Percentiles rank a stretch among this genome's conserved stretches.
Conservation (phyloP, 768 basidiomycete genomes). For the Tylopilus vinaceipallidus region DNA sequence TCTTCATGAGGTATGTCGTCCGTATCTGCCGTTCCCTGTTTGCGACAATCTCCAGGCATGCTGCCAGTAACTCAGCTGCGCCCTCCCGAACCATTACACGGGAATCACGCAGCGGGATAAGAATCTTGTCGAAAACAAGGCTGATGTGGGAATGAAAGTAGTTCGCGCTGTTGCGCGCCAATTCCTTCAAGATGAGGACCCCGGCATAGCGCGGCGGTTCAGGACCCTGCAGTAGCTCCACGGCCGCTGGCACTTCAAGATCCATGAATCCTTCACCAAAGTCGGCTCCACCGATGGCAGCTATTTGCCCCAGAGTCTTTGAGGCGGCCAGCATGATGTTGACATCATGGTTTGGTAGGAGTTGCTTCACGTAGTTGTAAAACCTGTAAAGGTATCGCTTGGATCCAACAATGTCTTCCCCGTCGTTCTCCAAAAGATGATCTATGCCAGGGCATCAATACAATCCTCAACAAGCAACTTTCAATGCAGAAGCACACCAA, state of each 20-base stretch:
- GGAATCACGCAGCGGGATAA: slow-evolving; percentile 84
- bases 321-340: slow-evolving; percentile 94
- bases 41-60: slow-evolving; percentile 85
- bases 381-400: slow-evolving; percentile 81
- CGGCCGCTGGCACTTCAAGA: slow-evolving; percentile 81
- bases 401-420: slow-evolving; percentile 79
- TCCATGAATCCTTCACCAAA: slow-evolving; percentile 91
- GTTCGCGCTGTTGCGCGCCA: slow-evolving; percentile 83
- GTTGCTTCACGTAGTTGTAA: slow-evolving; percentile 89
- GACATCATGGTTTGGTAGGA: slow-evolving; percentile 88
- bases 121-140: slow-evolving; percentile 89
- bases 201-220: slow-evolving; percentile 91
- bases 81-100: slow-evolving; percentile 90
- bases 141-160: slow-evolving; percentile 88
- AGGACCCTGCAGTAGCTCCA: slow-evolving; percentile 70
- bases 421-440: slow-evolving; percentile 71
- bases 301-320: slow-evolving; percentile 88
- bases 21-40: slow-evolving; percentile 66
- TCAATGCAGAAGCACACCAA: slow-evolving; percentile 50
- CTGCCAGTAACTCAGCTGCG: slow-evolving; percentile 90
- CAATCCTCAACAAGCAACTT: background rate
- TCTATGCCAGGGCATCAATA: slow-evolving; percentile 39
- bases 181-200: slow-evolving; percentile 89
- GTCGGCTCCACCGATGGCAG: slow-evolving; percentile 74
- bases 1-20: slow-evolving; percentile 68